Evolutionary conservation across 495 filamentous ascomycete genomes (phyloP).

Genomic region (Aspergillus olivimuriae): DNA sequence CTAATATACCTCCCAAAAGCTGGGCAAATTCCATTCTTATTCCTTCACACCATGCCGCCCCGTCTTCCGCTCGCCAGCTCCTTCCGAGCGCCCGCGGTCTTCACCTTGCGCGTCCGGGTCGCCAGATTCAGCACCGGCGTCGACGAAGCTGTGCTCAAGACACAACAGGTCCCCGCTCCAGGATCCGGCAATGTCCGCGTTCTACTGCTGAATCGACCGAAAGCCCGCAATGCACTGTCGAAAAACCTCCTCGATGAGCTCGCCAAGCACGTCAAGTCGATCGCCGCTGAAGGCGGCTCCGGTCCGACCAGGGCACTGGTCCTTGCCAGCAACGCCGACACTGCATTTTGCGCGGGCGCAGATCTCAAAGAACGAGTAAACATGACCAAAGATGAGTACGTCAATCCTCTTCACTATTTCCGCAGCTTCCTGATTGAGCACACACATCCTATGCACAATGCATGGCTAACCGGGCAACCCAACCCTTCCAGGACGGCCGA

Average conservation of each 20-base stretch:
- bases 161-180: constrained; percentile 68
- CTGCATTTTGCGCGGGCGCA: constrained; percentile 87
- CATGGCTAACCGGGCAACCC: not conserved
- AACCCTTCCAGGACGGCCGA: constrained; percentile 49
- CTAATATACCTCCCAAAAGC: not conserved
- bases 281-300: constrained; percentile 60
- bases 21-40: constrained; percentile 1
- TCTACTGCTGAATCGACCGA: constrained; percentile 77
- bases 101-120: constrained; percentile 23
- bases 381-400: constrained; percentile 64
- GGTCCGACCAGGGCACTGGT: constrained; percentile 70
- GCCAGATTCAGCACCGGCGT: constrained; percentile 31
- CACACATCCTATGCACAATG: too few relatives aligned
- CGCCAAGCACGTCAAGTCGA: constrained; percentile 56
- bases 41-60: constrained; percentile 25
- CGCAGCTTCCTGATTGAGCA: not conserved
- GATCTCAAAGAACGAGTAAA: constrained; percentile 81
- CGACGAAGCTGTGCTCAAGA: constrained; percentile 54
- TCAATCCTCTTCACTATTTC: not conserved
- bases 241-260: constrained; percentile 64
- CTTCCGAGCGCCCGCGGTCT: constrained; percentile 14
- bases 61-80: constrained; percentile 26
- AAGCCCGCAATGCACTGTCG: constrained; percentile 86
- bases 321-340: constrained; percentile 68
- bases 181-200: constrained; percentile 79